Evolutionary conservation across 2,329 filamentous ascomycete genomes (phyloP), one percentile per base, ranked within the genome.

Genomic region (Botrytis squamosa): DNA sequence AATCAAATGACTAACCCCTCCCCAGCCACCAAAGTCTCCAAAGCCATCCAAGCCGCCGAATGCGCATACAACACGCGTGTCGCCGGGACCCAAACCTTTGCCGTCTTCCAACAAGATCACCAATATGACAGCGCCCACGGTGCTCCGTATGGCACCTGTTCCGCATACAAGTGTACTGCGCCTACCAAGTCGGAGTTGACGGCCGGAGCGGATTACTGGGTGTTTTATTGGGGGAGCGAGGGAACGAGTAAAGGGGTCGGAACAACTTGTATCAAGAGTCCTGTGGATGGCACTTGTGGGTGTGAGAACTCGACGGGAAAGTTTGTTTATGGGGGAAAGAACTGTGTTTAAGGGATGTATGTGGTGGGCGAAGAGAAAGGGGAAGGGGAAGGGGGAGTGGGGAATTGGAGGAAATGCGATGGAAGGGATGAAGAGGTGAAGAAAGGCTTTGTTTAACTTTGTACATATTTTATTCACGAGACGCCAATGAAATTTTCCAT

Each of bases 31-130:
- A 66, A 66, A 72, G 40, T 60, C 10, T 68, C 71, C 40, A 25
- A 33, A 1, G 52, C 64, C 7, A 72, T 72, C 40, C 71, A 72
- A 68, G 71, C 71, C 63, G 71, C 63, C 42, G 71, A 72, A 40
- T 72, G 71, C 33, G 49, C 71, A 6, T 36, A 71, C 70, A 71
- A 71, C 44, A 71, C 64, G 3, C 71, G 71, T 6, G 52, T 60
- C 29, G 9, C 52, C 38, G 52, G 62, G 3, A 22, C 29, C 0
- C 64, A 72, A 60, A 72, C 71, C 63, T 72, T 72, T 29, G 71
- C 71, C 63, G 71, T 72, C 63, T 72, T 72, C 63, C 0, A 59
- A 6, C 18, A 20, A n/a, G 64, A 68, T 4, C 46, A 72, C 22
- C 14, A 67, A 59, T 68, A 68, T 36, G 71, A 68, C 8, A 14